Percentiles rank a stretch among this genome's conserved stretches.
phyloP scores from a whole-genome alignment of 106 monocot genomes.

The Posidonia australis region DNA sequence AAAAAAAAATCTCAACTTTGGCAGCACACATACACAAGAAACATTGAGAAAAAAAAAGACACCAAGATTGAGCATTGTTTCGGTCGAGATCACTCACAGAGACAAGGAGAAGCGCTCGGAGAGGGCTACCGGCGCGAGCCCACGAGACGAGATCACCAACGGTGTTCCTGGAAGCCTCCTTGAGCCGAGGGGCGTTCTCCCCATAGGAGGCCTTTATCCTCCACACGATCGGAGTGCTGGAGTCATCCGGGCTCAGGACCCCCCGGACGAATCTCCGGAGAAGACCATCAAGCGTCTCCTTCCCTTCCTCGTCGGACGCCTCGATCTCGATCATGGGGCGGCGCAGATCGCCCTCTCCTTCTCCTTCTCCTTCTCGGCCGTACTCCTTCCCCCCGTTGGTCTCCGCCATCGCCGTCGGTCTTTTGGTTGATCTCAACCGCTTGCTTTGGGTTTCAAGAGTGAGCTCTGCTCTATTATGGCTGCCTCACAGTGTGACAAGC shows the following conservation, averaged over 20 bases:
- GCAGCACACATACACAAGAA: no score
- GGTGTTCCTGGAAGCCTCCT: conserved; percentile 59
- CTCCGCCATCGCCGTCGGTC: not conserved
- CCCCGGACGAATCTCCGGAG: conserved; percentile 38
- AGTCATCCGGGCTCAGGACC: conserved; percentile 24
- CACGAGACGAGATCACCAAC: conserved; percentile 44
- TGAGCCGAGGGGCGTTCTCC: conserved; percentile 40
- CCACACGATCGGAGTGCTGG: conserved; percentile 14
- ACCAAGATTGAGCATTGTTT: no score
- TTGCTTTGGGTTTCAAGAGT: no score
- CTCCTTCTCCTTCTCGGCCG: not conserved
- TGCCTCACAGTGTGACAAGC: no score
- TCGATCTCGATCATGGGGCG: conserved; percentile 35
- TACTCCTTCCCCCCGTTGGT: not conserved
- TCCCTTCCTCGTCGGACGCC: not conserved
- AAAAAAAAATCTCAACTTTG: no score
- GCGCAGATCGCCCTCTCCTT: conserved; percentile 9
- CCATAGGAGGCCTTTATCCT: conserved; percentile 34
- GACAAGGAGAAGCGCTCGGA: conserved; percentile 62
- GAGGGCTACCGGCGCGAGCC: conserved; percentile 54
- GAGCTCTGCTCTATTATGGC: no score
- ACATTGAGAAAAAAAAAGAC: no score
- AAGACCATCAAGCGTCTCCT: conserved; percentile 40
- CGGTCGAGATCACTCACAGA: conserved; percentile 71
- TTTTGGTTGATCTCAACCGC: no score